phyloP scores from a whole-genome alignment of 768 basidiomycete genomes.

The Kwoniella botswanensis region DNA sequence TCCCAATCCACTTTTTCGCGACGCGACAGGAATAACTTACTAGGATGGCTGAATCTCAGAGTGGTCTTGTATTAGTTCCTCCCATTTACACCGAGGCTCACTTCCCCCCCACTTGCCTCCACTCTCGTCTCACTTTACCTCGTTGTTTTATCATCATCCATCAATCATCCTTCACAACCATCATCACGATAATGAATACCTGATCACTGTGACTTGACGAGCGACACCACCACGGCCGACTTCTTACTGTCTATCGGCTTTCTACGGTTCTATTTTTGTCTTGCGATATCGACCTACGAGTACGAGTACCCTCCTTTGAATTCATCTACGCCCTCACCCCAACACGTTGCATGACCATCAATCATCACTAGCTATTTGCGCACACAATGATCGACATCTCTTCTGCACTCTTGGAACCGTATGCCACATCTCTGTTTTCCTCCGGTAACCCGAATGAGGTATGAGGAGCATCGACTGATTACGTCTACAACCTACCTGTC shows the following conservation, averaged over 20 bases:
- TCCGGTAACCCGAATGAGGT: background rate
- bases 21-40: conserved; percentile 13
- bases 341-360: conserved; percentile 8
- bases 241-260: background rate
- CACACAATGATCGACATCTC: background rate
- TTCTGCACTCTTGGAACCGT: background rate
- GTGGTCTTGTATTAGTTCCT: background rate
- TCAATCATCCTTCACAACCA: background rate
- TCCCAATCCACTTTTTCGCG: background rate
- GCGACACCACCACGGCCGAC: background rate
- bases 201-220: background rate
- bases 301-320: background rate
- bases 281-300: background rate
- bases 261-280: background rate
- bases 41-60: conserved; percentile 14
- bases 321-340: conserved; percentile 1
- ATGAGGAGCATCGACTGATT: background rate
- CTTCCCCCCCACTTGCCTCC: conserved; percentile 1
- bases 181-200: background rate
- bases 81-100: background rate
- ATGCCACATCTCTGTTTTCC: background rate
- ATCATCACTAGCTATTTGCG: background rate
- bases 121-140: conserved; percentile 2
- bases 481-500: too few species aligned
- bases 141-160: background rate